Conservation (phyloP, 768 basidiomycete genomes). For the Austroboletus eburneus region DNA sequence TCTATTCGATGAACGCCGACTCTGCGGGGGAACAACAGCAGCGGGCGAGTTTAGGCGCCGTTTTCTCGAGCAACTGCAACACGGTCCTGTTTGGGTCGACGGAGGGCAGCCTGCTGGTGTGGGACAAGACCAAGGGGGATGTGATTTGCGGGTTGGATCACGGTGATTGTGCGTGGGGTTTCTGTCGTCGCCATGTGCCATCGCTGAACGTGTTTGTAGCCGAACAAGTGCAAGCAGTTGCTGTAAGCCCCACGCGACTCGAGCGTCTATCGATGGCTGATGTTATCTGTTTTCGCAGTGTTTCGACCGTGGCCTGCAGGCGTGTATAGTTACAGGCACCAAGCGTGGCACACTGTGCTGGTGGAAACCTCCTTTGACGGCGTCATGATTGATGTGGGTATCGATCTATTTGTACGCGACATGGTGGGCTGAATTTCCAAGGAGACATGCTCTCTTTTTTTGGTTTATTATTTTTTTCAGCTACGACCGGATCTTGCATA, state of each 20-base stretch:
- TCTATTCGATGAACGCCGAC: constrained; percentile 43
- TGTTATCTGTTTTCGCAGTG: constrained; percentile 28
- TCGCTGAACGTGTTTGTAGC: constrained; percentile 21
- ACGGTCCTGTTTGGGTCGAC: constrained; percentile 54
- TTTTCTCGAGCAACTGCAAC: constrained; percentile 51
- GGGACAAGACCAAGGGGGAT: constrained; percentile 53
- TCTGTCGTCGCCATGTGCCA: not conserved
- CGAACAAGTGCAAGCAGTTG: constrained; percentile 31
- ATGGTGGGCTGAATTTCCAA: no score
- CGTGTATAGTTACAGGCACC: constrained; percentile 53
- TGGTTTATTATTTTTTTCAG: constrained; percentile 10
- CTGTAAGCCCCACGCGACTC: constrained; percentile 24
- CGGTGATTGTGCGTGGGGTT: constrained; percentile 44
- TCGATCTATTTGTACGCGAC: constrained; percentile 1
- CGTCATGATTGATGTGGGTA: constrained; percentile 28
- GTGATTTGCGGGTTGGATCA: constrained; percentile 61
- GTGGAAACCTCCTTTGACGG: constrained; percentile 42
- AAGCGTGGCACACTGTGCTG: constrained; percentile 51
- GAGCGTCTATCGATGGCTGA: constrained; percentile 25
- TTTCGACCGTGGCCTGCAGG: constrained; percentile 40
- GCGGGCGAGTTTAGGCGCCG: constrained; percentile 44
- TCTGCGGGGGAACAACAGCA: constrained; percentile 27
- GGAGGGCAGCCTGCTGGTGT: constrained; percentile 54
- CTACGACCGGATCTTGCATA: constrained; percentile 29
- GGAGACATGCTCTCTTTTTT: not conserved